Evolutionary conservation across 495 filamentous ascomycete species (phyloP), one percentile per base, ranked within the genome.

Genomic region (Astrocystis sublimbata): DNA sequence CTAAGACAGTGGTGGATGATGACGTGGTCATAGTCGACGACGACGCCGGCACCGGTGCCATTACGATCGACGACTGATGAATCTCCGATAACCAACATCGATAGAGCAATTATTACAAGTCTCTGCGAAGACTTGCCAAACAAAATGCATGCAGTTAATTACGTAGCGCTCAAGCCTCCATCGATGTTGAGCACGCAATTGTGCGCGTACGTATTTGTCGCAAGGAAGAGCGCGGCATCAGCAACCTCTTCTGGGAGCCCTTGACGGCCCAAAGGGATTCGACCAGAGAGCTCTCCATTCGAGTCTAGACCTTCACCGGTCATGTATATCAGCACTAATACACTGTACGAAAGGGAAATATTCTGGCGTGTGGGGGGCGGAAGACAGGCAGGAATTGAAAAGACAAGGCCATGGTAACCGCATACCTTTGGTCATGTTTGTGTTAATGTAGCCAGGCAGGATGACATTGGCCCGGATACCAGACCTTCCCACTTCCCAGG

Each of bases 171-270:
- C 56, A 93, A 68, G 1, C 92, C 92, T 17, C 92, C 92, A 71
- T 96, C 92, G n/a, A 96, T 79, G 67, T 91, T 92, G 8, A 96
- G 79, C 26, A 92, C 82, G 74, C 90, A 92, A 58, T 93, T 93
- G 68, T 92, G 92, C 8, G 90, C 87, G 70, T 92, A 96, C 45
- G 83, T 71, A 72, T 92, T 94, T 30, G 77, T 79, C n/a, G 85
- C 88, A 17, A 96, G 82, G 72, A 94, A 96, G 30, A 85, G 73
- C 43, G 87, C 91, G 47, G 91, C 91, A 61, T 92, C 87, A n/a
- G 91, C 91, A 28, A 96, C 81, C 66, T 96, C 92, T 4, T 82
- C 77, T 12, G 82, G 73, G 7, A 79, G 72, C 10, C 91, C 92
- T 63, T 92, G 85, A 9, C 90, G 84, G n/a, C 77, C 72, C n/a